A percentile compares a stretch with the other conserved stretches of the same genome.
phyloP scores from a whole-genome alignment of 2,329 filamentous ascomycete species.

The Colletotrichum salicis region DNA sequence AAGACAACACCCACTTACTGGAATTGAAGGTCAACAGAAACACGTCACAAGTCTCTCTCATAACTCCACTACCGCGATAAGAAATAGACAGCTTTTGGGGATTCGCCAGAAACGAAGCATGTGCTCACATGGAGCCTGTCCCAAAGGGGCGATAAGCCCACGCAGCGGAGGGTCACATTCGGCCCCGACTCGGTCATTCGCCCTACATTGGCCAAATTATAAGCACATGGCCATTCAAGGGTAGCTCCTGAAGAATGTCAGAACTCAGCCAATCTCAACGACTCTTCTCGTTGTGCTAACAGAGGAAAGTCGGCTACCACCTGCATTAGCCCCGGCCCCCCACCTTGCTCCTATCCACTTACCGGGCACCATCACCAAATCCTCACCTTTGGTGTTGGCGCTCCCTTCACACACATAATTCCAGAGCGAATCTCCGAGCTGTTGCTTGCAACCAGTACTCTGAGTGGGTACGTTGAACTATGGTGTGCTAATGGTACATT shows the following conservation, averaged over 20 bases:
- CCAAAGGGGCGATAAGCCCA: conserved; percentile 12
- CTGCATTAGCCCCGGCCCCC: conserved; percentile 30
- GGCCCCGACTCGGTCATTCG: conserved; percentile 30
- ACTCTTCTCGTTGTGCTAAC: neutral
- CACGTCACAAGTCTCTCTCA: neutral
- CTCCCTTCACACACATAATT: neutral
- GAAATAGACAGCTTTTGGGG: neutral
- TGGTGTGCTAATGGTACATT: conserved; percentile 14
- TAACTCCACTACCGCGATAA: neutral
- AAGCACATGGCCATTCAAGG: conserved; percentile 27
- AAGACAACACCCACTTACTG: neutral
- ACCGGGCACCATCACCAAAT: conserved; percentile 25
- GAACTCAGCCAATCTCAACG: neutral
- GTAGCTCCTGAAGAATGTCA: conserved; percentile 10
- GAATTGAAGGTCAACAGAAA: neutral
- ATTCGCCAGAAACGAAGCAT: neutral
- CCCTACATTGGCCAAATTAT: neutral
- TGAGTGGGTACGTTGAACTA: neutral
- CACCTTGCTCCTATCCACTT: conserved; percentile 14
- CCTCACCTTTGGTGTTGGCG: conserved; percentile 13
- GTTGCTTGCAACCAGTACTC: neutral
- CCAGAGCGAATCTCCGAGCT: neutral
- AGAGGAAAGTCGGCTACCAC: conserved; percentile 14
- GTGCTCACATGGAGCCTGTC: conserved; percentile 16
- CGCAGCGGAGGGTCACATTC: conserved; percentile 26